phyloP scores from a whole-genome alignment of 208 protist genomes.

The Wallacemonas rigidus region DNA sequence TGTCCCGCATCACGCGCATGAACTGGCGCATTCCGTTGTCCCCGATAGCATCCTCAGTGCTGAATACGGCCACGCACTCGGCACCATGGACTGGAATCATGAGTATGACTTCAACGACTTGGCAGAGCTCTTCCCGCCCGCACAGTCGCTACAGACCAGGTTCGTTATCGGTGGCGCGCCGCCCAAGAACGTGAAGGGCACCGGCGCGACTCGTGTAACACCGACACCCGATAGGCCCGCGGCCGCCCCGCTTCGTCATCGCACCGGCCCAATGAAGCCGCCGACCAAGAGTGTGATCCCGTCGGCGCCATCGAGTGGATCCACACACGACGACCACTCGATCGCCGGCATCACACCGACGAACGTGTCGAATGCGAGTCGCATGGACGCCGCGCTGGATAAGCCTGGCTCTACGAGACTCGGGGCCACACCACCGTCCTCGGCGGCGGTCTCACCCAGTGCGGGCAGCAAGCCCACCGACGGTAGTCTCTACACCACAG shows the following conservation, averaged over 20 bases:
- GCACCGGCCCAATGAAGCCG: constrained; percentile 10
- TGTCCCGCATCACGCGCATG: background rate
- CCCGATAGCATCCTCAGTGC: constrained; percentile 12
- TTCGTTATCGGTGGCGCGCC: constrained; percentile 1
- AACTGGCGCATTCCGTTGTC: background rate
- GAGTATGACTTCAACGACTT: constrained; percentile 6
- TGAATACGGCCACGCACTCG: constrained; percentile 13
- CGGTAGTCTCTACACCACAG: constrained; percentile 26
- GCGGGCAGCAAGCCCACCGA: constrained; percentile 13
- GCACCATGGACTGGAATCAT: constrained; percentile 11
- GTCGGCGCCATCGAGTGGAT: constrained; percentile 5
- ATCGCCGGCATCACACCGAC: constrained; percentile 1
- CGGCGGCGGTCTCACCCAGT: background rate
- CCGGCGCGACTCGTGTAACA: background rate
- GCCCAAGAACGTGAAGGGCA: background rate
- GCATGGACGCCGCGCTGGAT: constrained; percentile 11
- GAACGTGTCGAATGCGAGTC: constrained; percentile 2
- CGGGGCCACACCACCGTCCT: constrained; percentile 21
- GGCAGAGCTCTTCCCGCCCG: constrained; percentile 6
- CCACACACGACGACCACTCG: background rate
- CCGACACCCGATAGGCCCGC: background rate
- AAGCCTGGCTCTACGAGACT: constrained; percentile 12
- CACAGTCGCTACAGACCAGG: constrained; percentile 1
- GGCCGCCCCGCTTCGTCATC: constrained; percentile 2
- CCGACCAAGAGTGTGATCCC: constrained; percentile 20